Percentiles rank a stretch among this genome's conserved stretches.
phyloP scores from a whole-genome alignment of 2,329 filamentous ascomycete genomes.

The Pleurostoma richardsiae region DNA sequence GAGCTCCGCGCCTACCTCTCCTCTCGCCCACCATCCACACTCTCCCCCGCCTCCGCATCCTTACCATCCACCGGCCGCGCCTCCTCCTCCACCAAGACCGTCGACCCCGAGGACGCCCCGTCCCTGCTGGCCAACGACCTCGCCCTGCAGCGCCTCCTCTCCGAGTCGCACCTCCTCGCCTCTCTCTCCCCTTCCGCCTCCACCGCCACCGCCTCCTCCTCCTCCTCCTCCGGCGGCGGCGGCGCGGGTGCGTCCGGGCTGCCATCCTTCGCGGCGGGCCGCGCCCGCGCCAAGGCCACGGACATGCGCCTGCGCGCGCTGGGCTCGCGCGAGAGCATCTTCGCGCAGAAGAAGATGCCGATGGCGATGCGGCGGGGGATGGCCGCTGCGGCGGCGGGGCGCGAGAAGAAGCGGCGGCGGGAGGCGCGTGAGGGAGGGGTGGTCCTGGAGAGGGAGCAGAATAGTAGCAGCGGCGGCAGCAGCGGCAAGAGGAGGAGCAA shows the following conservation, averaged over 20 bases:
- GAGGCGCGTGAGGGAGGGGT: slow-evolving; percentile 90
- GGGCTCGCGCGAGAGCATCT: slow-evolving; percentile 70
- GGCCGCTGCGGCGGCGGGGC: slow-evolving; percentile 54
- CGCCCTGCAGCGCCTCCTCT: slow-evolving; percentile 81
- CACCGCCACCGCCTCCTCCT: slow-evolving; percentile 31
- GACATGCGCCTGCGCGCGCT: slow-evolving; percentile 80
- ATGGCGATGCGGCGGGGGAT: slow-evolving; percentile 87
- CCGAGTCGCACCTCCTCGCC: slow-evolving; percentile 83
- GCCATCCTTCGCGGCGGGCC: slow-evolving; percentile 52
- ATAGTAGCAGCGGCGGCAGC: slow-evolving; percentile 26
- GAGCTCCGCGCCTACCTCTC: slow-evolving; percentile 78
- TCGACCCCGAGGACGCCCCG: slow-evolving; percentile 43
- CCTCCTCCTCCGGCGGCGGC: slow-evolving; percentile 10
- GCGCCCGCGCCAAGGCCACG: slow-evolving; percentile 72
- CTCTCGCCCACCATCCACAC: slow-evolving; percentile 39
- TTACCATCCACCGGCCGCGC: slow-evolving; percentile 10
- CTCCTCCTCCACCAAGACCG: slow-evolving; percentile 15
- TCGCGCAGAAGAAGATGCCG: slow-evolving; percentile 81
- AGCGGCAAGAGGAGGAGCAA: slow-evolving; percentile 30
- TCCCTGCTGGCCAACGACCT: slow-evolving; percentile 86
- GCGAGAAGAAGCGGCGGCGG: slow-evolving; percentile 65
- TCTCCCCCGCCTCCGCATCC: slow-evolving; percentile 7
- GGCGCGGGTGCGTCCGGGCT: slow-evolving; percentile 19
- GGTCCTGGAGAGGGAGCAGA: slow-evolving; percentile 61
- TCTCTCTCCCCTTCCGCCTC: slow-evolving; percentile 45